Evolutionary conservation across 2,329 filamentous ascomycete genomes (phyloP), one percentile per base, ranked within the genome.

Genomic region (Aureobasidium sp.): DNA sequence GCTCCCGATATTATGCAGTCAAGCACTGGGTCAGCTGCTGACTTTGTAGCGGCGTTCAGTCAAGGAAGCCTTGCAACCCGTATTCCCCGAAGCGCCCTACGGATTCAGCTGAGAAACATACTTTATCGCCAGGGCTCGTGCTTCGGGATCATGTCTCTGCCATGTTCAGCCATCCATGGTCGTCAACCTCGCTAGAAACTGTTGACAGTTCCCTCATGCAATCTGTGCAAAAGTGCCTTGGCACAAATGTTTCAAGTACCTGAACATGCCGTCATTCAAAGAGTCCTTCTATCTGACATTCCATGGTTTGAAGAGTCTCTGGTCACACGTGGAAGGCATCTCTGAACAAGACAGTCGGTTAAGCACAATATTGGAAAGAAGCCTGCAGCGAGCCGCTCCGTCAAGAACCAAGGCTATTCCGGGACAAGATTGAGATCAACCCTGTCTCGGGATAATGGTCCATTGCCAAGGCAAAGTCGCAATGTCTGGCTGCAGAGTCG

Each of bases 51-150:
- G 51, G 46, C 24, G 39, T 7, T 17, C 13, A 26, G 27, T 34
- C 34, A 37, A 39, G 27, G 27, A 50, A 27, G 15, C 26, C 20
- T 36, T 37, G 27, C 43, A 50, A 10, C 43, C 36, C 17, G 34
- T 24, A 9, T 41, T 39, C 57, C 27, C 46, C 46, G 57, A 60
- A 27, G 43, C 55, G 43, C 43, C 26, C 26, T 44, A 7, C 39
- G 29, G 29, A 46, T 26, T 44, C 41, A 36, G 53, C 26, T 37
- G 26, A 41, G 27, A 60, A 60, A 50, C 57, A 60, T 60, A 46
- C 57, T 60, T 60, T 60, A 60, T 60, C 29, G 39, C 34, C 7
- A 34, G 10, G 53, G 57, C 57, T 60, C 57, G 57, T 60, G 57
- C 57, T 50, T 34, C 36, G 46, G 32, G n/a, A 36, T 37, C 24